phyloP scores from a whole-genome alignment of 2,329 filamentous ascomycete genomes.

The Thermoascus crustaceus region DNA sequence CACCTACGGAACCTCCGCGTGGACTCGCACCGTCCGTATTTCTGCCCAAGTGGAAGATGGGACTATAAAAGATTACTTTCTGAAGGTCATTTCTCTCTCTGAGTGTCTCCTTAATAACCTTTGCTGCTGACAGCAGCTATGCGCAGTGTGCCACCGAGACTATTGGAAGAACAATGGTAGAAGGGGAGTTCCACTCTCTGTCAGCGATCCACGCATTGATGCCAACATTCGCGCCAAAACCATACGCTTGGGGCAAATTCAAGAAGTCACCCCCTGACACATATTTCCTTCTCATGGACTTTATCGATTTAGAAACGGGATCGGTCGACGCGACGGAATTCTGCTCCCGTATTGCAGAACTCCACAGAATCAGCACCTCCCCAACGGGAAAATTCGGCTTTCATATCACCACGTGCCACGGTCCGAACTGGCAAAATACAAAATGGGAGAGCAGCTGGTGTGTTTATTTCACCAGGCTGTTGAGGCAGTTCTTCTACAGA shows the following conservation, averaged over 20 bases:
- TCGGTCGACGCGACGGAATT: conserved; percentile 17
- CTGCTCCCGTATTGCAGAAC: conserved; percentile 14
- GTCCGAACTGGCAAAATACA: conserved; percentile 16
- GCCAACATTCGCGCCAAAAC: conserved; percentile 22
- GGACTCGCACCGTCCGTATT: conserved; percentile 20
- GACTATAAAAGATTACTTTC: conserved; percentile 15
- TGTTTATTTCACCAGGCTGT: conserved; percentile 20
- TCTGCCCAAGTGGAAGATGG: conserved; percentile 14
- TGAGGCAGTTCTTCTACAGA: conserved; percentile 17
- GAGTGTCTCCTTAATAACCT: no score
- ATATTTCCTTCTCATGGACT: conserved; percentile 26
- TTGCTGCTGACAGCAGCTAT: no score
- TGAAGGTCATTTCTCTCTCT: no score
- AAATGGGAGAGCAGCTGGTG: conserved; percentile 29
- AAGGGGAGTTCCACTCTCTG: conserved; percentile 27
- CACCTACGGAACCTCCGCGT: conserved; percentile 19
- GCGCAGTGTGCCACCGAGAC: conserved; percentile 11
- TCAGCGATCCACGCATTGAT: conserved; percentile 19
- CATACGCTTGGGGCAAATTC: conserved; percentile 20
- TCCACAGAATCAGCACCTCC: conserved; percentile 20
- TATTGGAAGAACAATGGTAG: conserved; percentile 11
- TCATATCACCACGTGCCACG: conserved; percentile 25
- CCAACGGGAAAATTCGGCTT: conserved; percentile 32
- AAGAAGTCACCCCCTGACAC: conserved; percentile 9
- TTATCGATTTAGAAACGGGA: conserved; percentile 20